These are phyloP conservation scores for Syzygium jambos DNA, from an alignment of 345 rosid species.

Conservation along the genomic window DNA sequence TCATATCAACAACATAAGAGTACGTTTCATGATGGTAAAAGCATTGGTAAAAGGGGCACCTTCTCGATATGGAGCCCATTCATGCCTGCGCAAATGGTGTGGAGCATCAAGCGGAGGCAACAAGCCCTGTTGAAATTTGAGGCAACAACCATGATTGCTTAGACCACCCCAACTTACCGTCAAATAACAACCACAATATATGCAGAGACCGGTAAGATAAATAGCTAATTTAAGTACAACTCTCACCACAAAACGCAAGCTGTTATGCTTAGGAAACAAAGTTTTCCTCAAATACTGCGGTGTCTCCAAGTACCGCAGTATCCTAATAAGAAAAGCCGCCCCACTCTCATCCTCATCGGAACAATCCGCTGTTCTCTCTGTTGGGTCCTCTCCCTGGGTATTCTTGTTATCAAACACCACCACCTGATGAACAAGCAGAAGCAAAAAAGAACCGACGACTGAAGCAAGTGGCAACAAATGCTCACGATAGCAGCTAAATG, in stretches of 20 bases:
- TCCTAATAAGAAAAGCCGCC: constrained; percentile 65
- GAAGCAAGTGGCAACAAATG: not conserved
- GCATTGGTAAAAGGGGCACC: constrained; percentile 25
- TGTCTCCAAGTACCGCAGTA: constrained; percentile 80
- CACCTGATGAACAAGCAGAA: constrained; percentile 29
- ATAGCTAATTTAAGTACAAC: not conserved
- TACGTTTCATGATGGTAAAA: not conserved
- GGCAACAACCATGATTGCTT: not conserved
- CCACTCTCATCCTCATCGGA: constrained; percentile 63
- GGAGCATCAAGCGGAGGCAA: constrained; percentile 99
- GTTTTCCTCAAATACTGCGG: constrained; percentile 86
- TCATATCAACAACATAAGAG: not conserved
- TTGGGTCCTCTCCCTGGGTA: constrained; percentile 17
- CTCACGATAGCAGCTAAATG: not conserved
- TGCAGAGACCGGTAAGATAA: not conserved
- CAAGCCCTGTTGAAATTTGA: constrained; percentile 47
- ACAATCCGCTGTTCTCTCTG: constrained; percentile 2
- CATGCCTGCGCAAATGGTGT: constrained; percentile 92
- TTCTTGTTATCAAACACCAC: constrained; percentile 77
- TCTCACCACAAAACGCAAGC: constrained; percentile 81
- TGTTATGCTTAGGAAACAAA: constrained; percentile 69
- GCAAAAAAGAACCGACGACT: not conserved
- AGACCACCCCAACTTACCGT: not conserved
- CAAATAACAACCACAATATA: not conserved
- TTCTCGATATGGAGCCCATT: constrained; percentile 86